Base-by-base conservation (phyloP, 805 yeast genomes). In the Metschnikowia cubensis region DNA sequence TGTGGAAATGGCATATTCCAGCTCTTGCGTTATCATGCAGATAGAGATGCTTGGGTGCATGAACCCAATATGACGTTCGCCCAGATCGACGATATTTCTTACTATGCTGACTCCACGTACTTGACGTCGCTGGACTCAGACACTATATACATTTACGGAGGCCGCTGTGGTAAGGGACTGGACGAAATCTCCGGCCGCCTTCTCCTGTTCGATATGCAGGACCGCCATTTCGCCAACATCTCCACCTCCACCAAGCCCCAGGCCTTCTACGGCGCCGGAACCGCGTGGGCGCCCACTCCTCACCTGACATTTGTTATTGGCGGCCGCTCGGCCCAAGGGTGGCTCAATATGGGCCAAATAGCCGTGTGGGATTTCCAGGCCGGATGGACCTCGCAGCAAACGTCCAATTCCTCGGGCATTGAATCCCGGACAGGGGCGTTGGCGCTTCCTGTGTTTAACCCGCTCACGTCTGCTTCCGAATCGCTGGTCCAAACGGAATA, bases 281-380 rank as follows among this genome's bases (percentile, higher is more conserved):
- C 65, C 33, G 48, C 74, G 6, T 63, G 74, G 51, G 73, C 81
- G 0, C 76, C 77, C 20, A 63, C 71, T 31, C 74, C 80, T 8
- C 74, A 68, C 47, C 68, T 78, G 3, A 79, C 74, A 53, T 63
- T 83, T 34, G 62, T 87, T 2, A 68, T 87, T 38, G 95, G 94
- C 0, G 95, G 96, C 2, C 72, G 71, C 47, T 77, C 87, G 2
- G 57, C 63, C 5, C 58, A 67, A 2, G 89, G 89, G 0, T 86
- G 91, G 89, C 78, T 86, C 34, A 78, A 80, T 53, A 79, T 87
- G 83, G 76, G 76, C 57, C 94, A 87, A 64, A 67, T 85, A 17
- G 92, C 94, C 0, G 65, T 84, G 2, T 86, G 90, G 87, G 83
- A 82, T 57, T 81, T 80, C 52, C 71, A 73, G 44, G 68, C 87